Evolutionary conservation across 2,329 filamentous ascomycete genomes (phyloP).

Genomic region (Paecilomyces formosus): DNA sequence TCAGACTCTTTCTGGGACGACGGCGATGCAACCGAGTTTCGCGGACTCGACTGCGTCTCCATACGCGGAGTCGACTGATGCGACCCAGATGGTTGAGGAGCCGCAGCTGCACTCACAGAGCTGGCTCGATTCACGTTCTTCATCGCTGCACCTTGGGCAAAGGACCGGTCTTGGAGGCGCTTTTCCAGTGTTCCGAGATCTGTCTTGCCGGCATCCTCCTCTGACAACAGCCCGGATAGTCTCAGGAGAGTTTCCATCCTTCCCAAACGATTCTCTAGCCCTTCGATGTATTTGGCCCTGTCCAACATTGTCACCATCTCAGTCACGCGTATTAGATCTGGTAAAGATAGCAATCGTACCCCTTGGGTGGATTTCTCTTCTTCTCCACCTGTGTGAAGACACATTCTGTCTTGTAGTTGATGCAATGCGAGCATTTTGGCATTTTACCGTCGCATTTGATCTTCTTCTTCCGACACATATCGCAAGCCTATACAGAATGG

Average conservation of each 20-base stretch:
- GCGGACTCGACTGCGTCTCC: conserved; percentile 43
- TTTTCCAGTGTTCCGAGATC: conserved; percentile 85
- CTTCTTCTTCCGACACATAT: conserved; percentile 89
- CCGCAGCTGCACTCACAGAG: conserved; percentile 19
- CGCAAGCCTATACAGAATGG: conserved; percentile 60
- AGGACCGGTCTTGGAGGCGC: conserved; percentile 50
- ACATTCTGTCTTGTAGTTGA: conserved; percentile 97
- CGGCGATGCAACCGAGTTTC: conserved; percentile 45
- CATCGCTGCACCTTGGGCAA: conserved; percentile 26
- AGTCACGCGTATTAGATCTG: conserved; percentile 8
- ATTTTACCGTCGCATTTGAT: conserved; percentile 98
- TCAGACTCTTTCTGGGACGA: conserved; percentile 48
- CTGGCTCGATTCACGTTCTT: conserved; percentile 23
- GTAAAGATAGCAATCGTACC: conserved; percentile 50
- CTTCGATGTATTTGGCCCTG: conserved; percentile 96
- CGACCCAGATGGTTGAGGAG: conserved; percentile 26
- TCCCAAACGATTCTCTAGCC: conserved; percentile 86
- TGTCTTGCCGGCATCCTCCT: conserved; percentile 76
- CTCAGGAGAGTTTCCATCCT: conserved; percentile 90
- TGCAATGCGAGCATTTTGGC: conserved; percentile 89
- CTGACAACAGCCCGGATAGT: conserved; percentile 76
- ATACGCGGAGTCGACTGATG: conserved; percentile 41
- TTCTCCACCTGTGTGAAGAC: conserved; percentile 98
- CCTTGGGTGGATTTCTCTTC: conserved; percentile 94
- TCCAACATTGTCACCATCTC: neutral